Base-by-base conservation (phyloP, 805 yeast genomes). In the Kluyveromyces nonfermentans region DNA sequence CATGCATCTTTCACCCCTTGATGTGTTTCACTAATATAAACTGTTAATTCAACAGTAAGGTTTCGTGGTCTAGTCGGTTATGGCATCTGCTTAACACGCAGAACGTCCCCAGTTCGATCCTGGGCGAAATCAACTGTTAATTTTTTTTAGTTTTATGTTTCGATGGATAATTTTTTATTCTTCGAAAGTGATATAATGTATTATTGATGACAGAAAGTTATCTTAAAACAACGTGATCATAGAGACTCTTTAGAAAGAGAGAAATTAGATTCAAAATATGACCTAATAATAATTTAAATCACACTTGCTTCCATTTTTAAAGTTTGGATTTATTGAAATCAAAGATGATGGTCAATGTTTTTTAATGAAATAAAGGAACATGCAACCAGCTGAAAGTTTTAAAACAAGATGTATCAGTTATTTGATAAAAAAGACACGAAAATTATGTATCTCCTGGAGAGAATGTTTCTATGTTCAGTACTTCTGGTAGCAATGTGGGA, bases 401-500 rank as follows among this genome's bases (percentile, higher is more conserved):
- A 75, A 76, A 55, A 59, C 73, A 4, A 61, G 80, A 51, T 80
- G 81, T 0, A 63, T 76, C 22, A 77, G 80, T 2, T 51, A 71
- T 44, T 62, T 72, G 35, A 65, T 75, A 18, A 53, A 55, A n/a
- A 48, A 50, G 12, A 57, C 64, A 2, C 51, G 66, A 3, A 53
- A 54, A 5, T 51, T n/a, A 52, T 12, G 43, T 50, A 12, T 65
- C 67, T 1, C 46, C 50, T 15, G 40, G 41, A 1, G 57, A 62
- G 34, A 49, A 52, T 32, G 57, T 69, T 14, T 64, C 62, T 5
- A 70, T 73, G 2, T 68, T 68, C 47, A 72, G 76, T 14, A 73
- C 77, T 4, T 70, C 75, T 43, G 79, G 80, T 8, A 80, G 79
- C 1, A 65, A 73, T 46, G 80, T 79, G 5, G 78, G 76, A 7